Conservation (phyloP, 805 yeast species). For the Priceomyces medius region DNA sequence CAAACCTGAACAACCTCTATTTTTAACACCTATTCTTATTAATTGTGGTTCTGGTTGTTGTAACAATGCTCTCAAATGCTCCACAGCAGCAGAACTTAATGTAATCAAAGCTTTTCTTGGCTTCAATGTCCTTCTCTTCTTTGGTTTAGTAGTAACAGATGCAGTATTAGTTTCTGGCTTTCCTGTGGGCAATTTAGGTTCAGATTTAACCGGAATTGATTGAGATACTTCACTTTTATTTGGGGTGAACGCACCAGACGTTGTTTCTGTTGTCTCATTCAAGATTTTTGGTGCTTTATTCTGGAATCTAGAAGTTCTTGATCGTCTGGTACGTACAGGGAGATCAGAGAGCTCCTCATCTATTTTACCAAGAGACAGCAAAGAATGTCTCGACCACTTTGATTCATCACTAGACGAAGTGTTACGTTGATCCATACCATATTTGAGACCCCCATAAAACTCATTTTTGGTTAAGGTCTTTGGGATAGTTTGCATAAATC, state of each 20-base stretch:
- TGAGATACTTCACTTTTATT: conserved; percentile 4
- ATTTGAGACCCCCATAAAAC: conserved; percentile 23
- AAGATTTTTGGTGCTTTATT: conserved; percentile 9
- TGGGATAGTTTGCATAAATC: conserved; percentile 38
- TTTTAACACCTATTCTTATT: conserved; percentile 89
- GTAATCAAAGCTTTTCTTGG: conserved; percentile 91
- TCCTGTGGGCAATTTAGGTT: conserved; percentile 5
- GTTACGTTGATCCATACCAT: conserved; percentile 5
- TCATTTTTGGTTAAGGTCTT: conserved; percentile 14
- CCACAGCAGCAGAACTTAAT: conserved; percentile 70
- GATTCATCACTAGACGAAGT: conserved; percentile 6
- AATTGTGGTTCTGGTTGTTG: conserved; percentile 85
- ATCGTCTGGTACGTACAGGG: conserved; percentile 25
- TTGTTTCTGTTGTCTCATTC: neutral
- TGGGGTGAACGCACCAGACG: neutral
- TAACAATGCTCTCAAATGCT: conserved; percentile 64
- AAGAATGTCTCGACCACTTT: conserved; percentile 35
- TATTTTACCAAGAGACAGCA: conserved; percentile 14
- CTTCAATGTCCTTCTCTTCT: conserved; percentile 61
- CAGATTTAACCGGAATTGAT: conserved; percentile 7
- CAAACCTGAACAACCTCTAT: conserved; percentile 95
- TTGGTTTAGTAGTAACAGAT: conserved; percentile 12
- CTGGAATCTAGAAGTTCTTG: conserved; percentile 31
- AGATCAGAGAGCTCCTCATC: conserved; percentile 7
- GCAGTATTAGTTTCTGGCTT: conserved; percentile 6